Evolutionary conservation across 1,284 basidiomycete species (phyloP), one percentile per base, ranked within the genome.

Genomic region (Rhodotorula sp.): DNA sequence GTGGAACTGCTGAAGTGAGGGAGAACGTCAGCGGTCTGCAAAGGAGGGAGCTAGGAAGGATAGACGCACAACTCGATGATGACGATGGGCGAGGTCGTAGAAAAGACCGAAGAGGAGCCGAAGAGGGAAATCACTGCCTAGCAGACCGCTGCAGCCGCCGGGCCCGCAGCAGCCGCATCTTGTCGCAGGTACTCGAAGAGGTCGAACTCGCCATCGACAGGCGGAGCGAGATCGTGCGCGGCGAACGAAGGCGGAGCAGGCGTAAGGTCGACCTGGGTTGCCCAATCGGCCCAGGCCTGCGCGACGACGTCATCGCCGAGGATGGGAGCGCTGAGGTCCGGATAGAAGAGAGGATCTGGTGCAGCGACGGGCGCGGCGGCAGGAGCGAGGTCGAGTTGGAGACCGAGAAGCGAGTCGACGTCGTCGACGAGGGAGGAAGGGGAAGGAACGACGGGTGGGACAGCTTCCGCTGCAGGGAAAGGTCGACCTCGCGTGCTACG

Each of bases 381-480:
- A 34, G n/a, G 27, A 53, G 45, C 25, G 60, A 61, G 60, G 14
- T 50, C 49, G 25, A 50, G 44, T 7, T 46, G 54, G 41, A 45
- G 16, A 7, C 42, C 46, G 50, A 41, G 27, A 21, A 48, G 63
- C 64, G 27, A 21, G 41, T 17, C n/a, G 61, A 44, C 12, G 50
- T 13, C 44, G 52, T 19, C 41, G 64, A 21, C 50, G 44, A 13
- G 3, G 60, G 19, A 21, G 42, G 44, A 50, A 46, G 48, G 49
- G 63, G 45, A 27, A n/a, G 42, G 41, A 53, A 59, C n/a, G 68
- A 65, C 52, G 61, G 62, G 46, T 41, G 34, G 55, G 69, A 68
- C 68, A 68, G 56, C 66, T 71, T 74, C 72, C 74, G 72, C 74
- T 67, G 74, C 74, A 74, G 74, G 72, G 74, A 64, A 27, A 27